Evolutionary conservation across 1,284 basidiomycete species (phyloP).

Genomic region (Ceratobasidium sp.): DNA sequence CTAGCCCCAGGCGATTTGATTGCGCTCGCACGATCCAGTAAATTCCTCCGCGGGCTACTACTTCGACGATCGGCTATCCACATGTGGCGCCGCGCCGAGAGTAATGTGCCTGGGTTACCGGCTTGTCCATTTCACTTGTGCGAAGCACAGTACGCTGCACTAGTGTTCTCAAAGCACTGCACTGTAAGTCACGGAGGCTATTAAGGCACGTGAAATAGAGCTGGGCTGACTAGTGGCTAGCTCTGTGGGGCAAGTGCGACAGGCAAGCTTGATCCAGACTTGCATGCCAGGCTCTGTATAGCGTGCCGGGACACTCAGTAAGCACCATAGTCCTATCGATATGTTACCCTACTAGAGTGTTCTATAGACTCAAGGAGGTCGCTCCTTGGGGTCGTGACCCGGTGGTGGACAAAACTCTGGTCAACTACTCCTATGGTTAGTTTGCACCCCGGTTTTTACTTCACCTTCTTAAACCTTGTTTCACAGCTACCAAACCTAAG

Average conservation of each 20-base stretch:
- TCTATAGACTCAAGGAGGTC: not conserved
- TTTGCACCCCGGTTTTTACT: too few species aligned
- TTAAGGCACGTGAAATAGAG: not conserved
- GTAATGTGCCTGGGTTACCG: not conserved
- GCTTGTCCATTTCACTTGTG: not conserved
- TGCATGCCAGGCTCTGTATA: not conserved
- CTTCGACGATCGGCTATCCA: not conserved
- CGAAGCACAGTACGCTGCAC: slow-evolving; percentile 12
- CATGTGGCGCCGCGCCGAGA: not conserved
- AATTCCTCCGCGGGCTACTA: not conserved
- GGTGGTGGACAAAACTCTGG: too few species aligned
- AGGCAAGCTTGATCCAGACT: slow-evolving; percentile 1
- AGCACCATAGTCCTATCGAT: not conserved
- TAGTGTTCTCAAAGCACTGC: slow-evolving; percentile 10
- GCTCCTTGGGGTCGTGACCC: too few species aligned
- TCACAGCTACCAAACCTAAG: not conserved
- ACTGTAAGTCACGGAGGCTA: not conserved
- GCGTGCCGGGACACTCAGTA: slow-evolving; percentile 17
- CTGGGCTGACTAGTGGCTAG: not conserved
- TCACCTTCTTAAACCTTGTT: not conserved
- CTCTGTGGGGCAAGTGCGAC: slow-evolving; percentile 9
- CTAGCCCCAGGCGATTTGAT: not conserved
- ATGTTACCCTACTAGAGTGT: not conserved
- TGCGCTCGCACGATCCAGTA: not conserved
- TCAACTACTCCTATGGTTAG: too few species aligned